phyloP scores from a whole-genome alignment of 2,329 filamentous ascomycete genomes.

The Xenoacremonium recifei region DNA sequence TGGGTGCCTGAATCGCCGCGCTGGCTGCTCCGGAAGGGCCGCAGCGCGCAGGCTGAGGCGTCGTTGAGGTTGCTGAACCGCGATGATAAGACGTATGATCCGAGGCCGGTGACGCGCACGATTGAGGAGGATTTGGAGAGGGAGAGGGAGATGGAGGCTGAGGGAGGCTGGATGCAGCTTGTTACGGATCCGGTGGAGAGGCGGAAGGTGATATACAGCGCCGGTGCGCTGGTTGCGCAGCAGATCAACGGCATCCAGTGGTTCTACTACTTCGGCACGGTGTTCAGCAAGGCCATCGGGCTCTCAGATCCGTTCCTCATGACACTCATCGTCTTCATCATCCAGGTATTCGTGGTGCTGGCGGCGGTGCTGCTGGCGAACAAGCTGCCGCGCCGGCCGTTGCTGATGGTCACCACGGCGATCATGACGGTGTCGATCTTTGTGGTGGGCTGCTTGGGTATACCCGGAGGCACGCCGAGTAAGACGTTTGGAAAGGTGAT shows the following conservation, averaged over 20 bases:
- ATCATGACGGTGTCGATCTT: constrained; percentile 40
- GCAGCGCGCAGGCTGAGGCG: constrained; percentile 35
- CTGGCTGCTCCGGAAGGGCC: constrained; percentile 36
- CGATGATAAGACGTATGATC: constrained; percentile 35
- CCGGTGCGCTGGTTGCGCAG: constrained; percentile 43
- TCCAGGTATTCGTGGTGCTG: constrained; percentile 41
- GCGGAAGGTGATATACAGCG: constrained; percentile 44
- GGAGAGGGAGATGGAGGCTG: constrained; percentile 25
- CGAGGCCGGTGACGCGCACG: constrained; percentile 34
- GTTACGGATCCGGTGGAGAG: constrained; percentile 44
- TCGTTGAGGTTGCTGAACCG: constrained; percentile 43
- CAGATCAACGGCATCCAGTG: constrained; percentile 50
- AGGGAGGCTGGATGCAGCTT: constrained; percentile 38
- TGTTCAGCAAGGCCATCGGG: constrained; percentile 43
- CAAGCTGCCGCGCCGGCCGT: constrained; percentile 36
- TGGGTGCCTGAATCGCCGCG: constrained; percentile 29
- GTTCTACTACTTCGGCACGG: constrained; percentile 43
- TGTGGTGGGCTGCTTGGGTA: constrained; percentile 41
- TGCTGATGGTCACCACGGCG: constrained; percentile 36
- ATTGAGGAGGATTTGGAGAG: constrained; percentile 44
- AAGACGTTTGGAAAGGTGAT: constrained; percentile 36
- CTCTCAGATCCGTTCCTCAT: constrained; percentile 40
- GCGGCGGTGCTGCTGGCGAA: constrained; percentile 39
- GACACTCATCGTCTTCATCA: constrained; percentile 39
- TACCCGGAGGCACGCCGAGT: constrained; percentile 25